phyloP scores from a whole-genome alignment of 257 asterid species.

The Capsicum pubescens region DNA sequence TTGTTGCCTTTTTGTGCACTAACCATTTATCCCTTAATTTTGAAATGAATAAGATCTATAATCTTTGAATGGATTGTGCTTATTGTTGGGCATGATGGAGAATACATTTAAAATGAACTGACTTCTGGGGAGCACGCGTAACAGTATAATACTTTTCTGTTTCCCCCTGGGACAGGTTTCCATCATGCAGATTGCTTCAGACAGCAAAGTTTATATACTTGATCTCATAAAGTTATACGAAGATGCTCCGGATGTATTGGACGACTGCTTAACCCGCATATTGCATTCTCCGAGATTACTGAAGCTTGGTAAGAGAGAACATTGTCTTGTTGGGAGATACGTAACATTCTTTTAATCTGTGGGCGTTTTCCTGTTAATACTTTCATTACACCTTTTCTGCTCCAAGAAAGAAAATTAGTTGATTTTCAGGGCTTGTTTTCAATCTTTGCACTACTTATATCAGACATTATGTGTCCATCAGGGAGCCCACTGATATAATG shows the following conservation, averaged over 20 bases:
- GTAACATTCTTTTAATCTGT: not conserved
- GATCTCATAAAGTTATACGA: conserved; percentile 83
- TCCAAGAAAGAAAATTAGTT: conserved; percentile 6
- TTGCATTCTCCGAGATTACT: conserved; percentile 78
- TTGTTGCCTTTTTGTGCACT: not conserved
- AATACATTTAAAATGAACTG: conserved; percentile 22
- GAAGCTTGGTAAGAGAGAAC: conserved; percentile 77
- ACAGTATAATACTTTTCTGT: conserved; percentile 11
- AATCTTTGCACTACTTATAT: conserved; percentile 24
- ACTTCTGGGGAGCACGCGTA: not conserved
- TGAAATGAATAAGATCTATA: not conserved
- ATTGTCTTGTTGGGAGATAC: not conserved
- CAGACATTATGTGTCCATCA: not conserved
- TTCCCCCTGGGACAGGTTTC: conserved; percentile 67
- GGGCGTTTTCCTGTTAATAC: not conserved
- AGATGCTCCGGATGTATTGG: conserved; percentile 66
- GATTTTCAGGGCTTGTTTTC: conserved; percentile 14
- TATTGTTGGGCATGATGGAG: conserved; percentile 21
- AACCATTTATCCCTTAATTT: not conserved
- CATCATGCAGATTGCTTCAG: conserved; percentile 95
- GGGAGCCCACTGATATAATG: not conserved
- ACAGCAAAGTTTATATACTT: conserved; percentile 74
- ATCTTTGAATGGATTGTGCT: conserved; percentile 7
- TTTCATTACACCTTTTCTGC: not conserved
- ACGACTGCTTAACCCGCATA: conserved; percentile 74